Evolutionary conservation across 192 early-diverging fungal genomes (phyloP), one percentile per base, ranked within the genome.

Genomic region (Coemansia sp.): DNA sequence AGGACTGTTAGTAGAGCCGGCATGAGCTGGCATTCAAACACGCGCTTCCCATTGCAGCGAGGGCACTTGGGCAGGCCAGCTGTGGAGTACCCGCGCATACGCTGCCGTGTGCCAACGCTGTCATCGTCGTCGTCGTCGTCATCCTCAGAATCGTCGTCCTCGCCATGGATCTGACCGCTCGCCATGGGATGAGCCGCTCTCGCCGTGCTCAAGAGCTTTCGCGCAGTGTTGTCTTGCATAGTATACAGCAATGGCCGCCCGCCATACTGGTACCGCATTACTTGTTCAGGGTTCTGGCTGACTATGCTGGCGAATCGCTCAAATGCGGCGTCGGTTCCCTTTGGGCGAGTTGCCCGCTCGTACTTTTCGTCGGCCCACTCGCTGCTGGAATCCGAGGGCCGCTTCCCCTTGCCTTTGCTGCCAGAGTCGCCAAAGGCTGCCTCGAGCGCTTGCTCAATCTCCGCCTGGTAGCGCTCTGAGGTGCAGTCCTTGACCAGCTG

Each of bases 21-120:
- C 95, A 97, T 97, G 25, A 97, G 74, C 74, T 97, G 95, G 63
- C 91, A 90, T 73, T 97, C 95, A 79, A 94, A 97, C 14, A 87
- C 83, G 14, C 95, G 83, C 9, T 73, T 81, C 12, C 78, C 85
- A 7, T 76, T 73, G 66, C 95, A 97, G 23, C 72, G 72, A 14
- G 72, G 67, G 68, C 95, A 97, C 3, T 55, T 58, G 0, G 88
- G 87, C 38, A 93, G 83, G 16, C 64, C 56, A 12, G 66, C 66
- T 3, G 74, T 78, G 25, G 69, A 75, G 62, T 76, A 76, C 8
- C 38, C 41, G 20, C 37, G 66, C 36, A 28, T 18, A 13, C 36
- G 53, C 36, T 42, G 47, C 45, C 48, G 31, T 35, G 36, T 21
- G 20, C 48, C 33, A 34, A 31, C 33, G 41, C 58, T 66, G 39